Evolutionary conservation across 2,329 filamentous ascomycete genomes (phyloP).

Genomic region (Diaporthe longicolla): DNA sequence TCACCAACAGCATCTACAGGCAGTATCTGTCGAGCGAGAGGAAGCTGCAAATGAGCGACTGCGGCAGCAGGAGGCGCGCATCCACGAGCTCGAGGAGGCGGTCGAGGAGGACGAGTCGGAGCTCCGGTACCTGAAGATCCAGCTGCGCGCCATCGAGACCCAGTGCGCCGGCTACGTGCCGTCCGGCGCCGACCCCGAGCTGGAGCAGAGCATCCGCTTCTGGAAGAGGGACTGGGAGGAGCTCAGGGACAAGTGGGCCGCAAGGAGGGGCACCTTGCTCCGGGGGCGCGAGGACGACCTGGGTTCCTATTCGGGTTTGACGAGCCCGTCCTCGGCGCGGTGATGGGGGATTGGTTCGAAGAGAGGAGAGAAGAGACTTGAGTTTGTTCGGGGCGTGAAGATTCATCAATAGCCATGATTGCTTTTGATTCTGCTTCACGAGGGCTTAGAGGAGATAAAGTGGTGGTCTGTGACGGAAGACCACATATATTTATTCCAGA

Average conservation of each 20-base stretch:
- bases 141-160: conserved; percentile 73
- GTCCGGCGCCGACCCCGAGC: conserved; percentile 66
- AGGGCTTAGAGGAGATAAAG: not conserved
- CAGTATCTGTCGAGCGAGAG: conserved; percentile 69
- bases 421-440: not conserved
- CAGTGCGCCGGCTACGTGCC: conserved; percentile 65
- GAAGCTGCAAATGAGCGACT: conserved; percentile 71
- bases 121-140: conserved; percentile 72
- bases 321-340: conserved; percentile 10
- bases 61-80: conserved; percentile 70
- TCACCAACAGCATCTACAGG: conserved; percentile 69
- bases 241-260: conserved; percentile 49
- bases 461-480: not conserved
- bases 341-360: not conserved
- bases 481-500: not conserved
- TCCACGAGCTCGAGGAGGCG: conserved; percentile 71
- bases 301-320: conserved; percentile 30
- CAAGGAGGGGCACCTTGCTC: conserved; percentile 31
- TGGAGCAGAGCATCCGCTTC: conserved; percentile 70
- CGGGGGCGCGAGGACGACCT: conserved; percentile 22
- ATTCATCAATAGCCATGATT: conserved; percentile 35
- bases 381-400: conserved; percentile 8
- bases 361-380: not conserved
- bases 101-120: conserved; percentile 71
- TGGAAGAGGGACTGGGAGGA: conserved; percentile 74